Evolutionary conservation across 2,329 filamentous ascomycete species (phyloP).

Genomic region (Macroventuria anomochaeta): DNA sequence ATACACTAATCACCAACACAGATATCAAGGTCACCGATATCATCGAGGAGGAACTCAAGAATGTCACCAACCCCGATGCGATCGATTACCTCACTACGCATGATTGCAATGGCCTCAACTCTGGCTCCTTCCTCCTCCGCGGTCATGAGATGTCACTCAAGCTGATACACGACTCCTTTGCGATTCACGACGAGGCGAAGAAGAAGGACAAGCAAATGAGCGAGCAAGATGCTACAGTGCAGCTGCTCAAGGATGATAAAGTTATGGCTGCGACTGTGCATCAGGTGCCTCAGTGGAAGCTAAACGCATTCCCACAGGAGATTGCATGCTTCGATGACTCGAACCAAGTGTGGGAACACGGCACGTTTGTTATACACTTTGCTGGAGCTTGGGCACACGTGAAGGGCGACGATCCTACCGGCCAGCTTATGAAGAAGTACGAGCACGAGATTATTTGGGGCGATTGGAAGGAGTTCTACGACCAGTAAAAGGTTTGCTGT

Average conservation of each 20-base stretch:
- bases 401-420: constrained; percentile 48
- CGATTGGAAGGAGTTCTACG: constrained; percentile 41
- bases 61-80: constrained; percentile 37
- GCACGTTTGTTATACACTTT: constrained; percentile 51
- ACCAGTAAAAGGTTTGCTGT: background rate
- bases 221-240: constrained; percentile 50
- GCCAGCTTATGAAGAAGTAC: constrained; percentile 50
- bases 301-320: constrained; percentile 52
- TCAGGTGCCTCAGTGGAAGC: constrained; percentile 46
- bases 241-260: constrained; percentile 40
- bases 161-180: constrained; percentile 42
- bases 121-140: constrained; percentile 49
- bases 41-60: constrained; percentile 43
- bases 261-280: constrained; percentile 27
- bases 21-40: constrained; percentile 45
- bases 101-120: constrained; percentile 51
- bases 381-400: constrained; percentile 52
- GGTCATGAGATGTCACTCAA: constrained; percentile 44
- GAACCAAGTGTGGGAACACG: constrained; percentile 39
- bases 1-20: constrained; percentile 52
- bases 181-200: constrained; percentile 34
- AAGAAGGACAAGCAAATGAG: constrained; percentile 33
- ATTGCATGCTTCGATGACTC: constrained; percentile 48
- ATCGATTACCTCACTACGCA: constrained; percentile 50
- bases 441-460: constrained; percentile 43